phyloP scores from a whole-genome alignment of 1,139 yeast species.

The Blastobotrys aristatus region DNA sequence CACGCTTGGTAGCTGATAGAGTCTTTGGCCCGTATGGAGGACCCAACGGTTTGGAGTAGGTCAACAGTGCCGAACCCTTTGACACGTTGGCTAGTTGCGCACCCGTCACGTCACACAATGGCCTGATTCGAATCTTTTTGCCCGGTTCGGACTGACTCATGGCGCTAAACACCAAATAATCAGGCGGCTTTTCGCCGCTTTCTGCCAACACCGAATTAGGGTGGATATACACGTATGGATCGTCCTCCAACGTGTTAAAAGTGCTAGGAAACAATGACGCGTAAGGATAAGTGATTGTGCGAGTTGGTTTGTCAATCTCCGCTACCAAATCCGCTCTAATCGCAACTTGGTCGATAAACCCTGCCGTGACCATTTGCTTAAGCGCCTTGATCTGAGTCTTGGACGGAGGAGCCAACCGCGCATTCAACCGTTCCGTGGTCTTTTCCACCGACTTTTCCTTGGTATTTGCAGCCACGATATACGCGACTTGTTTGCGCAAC shows the following conservation, averaged over 20 bases:
- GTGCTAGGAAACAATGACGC: conserved; percentile 54
- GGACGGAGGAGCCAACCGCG: conserved; percentile 64
- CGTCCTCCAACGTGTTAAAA: conserved; percentile 29
- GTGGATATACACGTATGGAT: conserved; percentile 63
- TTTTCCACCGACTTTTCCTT: conserved; percentile 47
- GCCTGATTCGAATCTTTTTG: conserved; percentile 52
- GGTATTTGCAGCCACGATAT: conserved; percentile 64
- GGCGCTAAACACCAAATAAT: conserved; percentile 65
- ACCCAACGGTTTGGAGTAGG: conserved; percentile 88
- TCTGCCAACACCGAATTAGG: conserved; percentile 61
- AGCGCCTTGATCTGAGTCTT: conserved; percentile 66
- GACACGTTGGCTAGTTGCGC: conserved; percentile 75
- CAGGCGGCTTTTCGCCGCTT: conserved; percentile 64
- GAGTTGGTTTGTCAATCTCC: conserved; percentile 47
- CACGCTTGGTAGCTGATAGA: conserved; percentile 55
- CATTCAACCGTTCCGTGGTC: conserved; percentile 42
- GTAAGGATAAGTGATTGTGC: conserved; percentile 66
- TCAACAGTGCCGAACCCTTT: conserved; percentile 61
- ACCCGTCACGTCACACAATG: conserved; percentile 71
- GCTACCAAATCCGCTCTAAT: conserved; percentile 72
- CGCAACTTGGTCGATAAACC: conserved; percentile 88
- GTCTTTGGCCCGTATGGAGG: conserved; percentile 81
- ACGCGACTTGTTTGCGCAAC: conserved; percentile 70
- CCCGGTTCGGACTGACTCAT: conserved; percentile 38
- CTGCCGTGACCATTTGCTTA: conserved; percentile 90